Conservation (phyloP, 192 early-diverging fungal genomes). For the Pilaira anomala region DNA sequence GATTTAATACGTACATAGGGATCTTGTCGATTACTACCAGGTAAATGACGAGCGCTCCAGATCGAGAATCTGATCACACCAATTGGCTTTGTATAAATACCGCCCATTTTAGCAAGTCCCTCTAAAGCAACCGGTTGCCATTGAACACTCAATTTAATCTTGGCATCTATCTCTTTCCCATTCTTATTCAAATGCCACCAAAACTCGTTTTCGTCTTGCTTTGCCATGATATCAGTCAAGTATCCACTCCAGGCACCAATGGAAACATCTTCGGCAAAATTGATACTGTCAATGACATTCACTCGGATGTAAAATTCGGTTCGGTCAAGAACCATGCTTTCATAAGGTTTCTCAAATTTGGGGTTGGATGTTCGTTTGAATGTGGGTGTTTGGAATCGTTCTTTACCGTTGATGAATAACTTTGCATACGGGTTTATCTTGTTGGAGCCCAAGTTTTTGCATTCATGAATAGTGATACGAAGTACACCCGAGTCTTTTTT, state of each 20-base stretch:
- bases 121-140: slow-evolving; percentile 77
- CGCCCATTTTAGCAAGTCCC: slow-evolving; percentile 12
- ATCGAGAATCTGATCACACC: slow-evolving; percentile 74
- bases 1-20: slow-evolving; percentile 73
- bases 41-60: slow-evolving; percentile 64
- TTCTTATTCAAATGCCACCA: slow-evolving; percentile 35
- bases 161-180: background rate
- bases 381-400: slow-evolving; percentile 50
- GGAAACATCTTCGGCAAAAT: slow-evolving; percentile 41
- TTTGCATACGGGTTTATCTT: slow-evolving; percentile 44
- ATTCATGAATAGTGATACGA: slow-evolving; percentile 57
- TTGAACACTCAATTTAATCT: slow-evolving; percentile 33
- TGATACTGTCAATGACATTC: slow-evolving; percentile 51
- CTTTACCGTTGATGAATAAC: slow-evolving; percentile 47
- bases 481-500: slow-evolving; percentile 51
- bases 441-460: slow-evolving; percentile 43
- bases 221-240: slow-evolving; percentile 37
- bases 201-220: slow-evolving; percentile 19
- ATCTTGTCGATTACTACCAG: slow-evolving; percentile 56
- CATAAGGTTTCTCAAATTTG: slow-evolving; percentile 65
- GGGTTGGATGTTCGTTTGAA: slow-evolving; percentile 73
- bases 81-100: slow-evolving; percentile 41
- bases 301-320: slow-evolving; percentile 53
- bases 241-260: slow-evolving; percentile 38
- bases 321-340: slow-evolving; percentile 66